A percentile compares a stretch with the other conserved stretches of the same genome.
These are phyloP conservation scores for Penicillium sp. DNA, from an alignment of 2,329 filamentous ascomycete species.

Conservation along the genomic window DNA sequence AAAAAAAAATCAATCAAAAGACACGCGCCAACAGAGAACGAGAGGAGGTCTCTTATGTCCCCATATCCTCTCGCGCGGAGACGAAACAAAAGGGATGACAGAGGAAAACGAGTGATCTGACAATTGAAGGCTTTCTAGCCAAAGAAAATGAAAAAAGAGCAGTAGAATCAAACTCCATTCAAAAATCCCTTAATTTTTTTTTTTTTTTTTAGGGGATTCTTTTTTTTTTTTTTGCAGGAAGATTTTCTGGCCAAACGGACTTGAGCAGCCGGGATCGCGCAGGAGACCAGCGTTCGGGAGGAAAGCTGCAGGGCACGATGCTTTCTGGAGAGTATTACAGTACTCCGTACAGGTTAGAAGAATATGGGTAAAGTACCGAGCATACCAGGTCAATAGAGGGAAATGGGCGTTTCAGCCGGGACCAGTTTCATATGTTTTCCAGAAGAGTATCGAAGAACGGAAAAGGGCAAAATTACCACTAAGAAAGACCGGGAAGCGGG, in stretches of 20 bases:
- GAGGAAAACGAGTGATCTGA: constrained; percentile 5
- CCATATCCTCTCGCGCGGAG: constrained; percentile 10
- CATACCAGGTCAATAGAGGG: constrained; percentile 4
- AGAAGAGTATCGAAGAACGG: constrained; percentile 18
- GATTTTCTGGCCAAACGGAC: constrained; percentile 19
- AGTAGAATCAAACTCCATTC: constrained; percentile 19
- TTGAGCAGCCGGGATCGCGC: constrained; percentile 27
- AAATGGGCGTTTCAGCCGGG: constrained; percentile 3
- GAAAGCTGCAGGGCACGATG: constrained; percentile 35
- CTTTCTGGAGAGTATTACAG: constrained; percentile 17
- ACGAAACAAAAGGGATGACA: constrained; percentile 13
- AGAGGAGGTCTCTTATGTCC: constrained; percentile 15
- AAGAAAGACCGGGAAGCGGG: constrained; percentile 13
- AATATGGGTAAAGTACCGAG: constrained; percentile 9
- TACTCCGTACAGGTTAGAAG: constrained; percentile 14
- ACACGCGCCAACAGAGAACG: constrained; percentile 19
- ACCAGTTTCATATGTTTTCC: constrained; percentile 25
- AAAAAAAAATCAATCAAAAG: constrained; percentile 18
- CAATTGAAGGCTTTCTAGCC: constrained; percentile 20
- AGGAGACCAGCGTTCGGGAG: constrained; percentile 22
- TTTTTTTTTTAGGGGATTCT: neutral
- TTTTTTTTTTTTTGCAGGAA: constrained; percentile 10
- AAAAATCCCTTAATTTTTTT: constrained; percentile 11
- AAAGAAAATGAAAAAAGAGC: constrained; percentile 20
- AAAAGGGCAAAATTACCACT: constrained; percentile 18